Conservation (phyloP, 441 rosid species). For the Geranium incanum region DNA sequence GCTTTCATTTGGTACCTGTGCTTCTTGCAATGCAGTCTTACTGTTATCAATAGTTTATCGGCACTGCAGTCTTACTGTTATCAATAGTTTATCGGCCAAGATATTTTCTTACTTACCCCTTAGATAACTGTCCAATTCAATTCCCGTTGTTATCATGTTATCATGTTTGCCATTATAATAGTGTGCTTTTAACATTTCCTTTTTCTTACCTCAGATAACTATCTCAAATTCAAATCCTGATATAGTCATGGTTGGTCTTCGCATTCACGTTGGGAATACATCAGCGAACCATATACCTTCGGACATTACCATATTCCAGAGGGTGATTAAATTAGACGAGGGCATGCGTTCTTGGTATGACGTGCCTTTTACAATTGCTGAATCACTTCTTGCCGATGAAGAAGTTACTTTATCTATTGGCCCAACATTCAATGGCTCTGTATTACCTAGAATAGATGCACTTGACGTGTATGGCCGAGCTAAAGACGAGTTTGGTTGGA, state of each 20-base stretch:
- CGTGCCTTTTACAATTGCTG: constrained; percentile 94
- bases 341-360: constrained; percentile 99
- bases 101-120: neutral
- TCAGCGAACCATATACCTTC: constrained; percentile 95
- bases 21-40: neutral
- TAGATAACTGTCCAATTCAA: neutral
- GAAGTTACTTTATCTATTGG: constrained; percentile 84
- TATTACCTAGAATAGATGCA: constrained; percentile 81
- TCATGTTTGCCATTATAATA: neutral
- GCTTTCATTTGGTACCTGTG: neutral
- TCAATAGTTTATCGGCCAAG: neutral
- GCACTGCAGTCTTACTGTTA: neutral
- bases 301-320: constrained; percentile 84
- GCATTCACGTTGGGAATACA: constrained; percentile 88
- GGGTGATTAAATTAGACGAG: constrained; percentile 93
- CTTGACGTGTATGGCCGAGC: constrained; percentile 99
- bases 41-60: neutral
- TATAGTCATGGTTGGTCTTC: constrained; percentile 97
- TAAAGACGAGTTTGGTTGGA: constrained; percentile 99
- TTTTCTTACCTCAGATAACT: constrained; percentile 53
- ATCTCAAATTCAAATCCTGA: constrained; percentile 95
- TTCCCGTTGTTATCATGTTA: neutral
- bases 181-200: constrained; percentile 14
- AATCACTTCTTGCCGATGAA: constrained; percentile 99
- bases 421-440: constrained; percentile 77